Evolutionary conservation across 2,329 filamentous ascomycete genomes (phyloP).

Genomic region (Alternaria sp.): DNA sequence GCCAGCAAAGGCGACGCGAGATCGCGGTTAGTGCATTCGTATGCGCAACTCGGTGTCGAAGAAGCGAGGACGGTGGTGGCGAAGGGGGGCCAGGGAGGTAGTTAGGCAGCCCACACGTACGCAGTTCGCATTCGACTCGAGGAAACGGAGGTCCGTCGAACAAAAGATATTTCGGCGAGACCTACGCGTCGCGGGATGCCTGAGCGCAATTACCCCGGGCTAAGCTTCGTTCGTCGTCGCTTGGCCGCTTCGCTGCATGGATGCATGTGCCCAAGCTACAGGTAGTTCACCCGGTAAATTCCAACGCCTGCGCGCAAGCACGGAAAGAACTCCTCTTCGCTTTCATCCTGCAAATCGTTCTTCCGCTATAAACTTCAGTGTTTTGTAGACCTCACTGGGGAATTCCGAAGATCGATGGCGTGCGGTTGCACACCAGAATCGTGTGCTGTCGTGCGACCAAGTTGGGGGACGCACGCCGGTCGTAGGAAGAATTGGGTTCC

Average conservation of each 20-base stretch:
- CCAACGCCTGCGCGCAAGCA: neutral
- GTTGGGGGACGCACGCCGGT: neutral
- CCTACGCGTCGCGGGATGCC: conserved; percentile 7
- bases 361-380: neutral
- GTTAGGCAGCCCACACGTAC: neutral
- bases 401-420: neutral
- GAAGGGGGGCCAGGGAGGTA: neutral
- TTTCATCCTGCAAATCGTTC: neutral
- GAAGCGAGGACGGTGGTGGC: neutral
- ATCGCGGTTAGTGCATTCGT: neutral
- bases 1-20: neutral
- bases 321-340: neutral
- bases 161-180: neutral
- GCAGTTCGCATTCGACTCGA: neutral
- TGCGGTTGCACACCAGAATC: fast-evolving
- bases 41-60: conserved; percentile 1
- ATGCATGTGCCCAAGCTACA: neutral
- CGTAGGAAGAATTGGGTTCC: neutral
- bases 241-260: neutral
- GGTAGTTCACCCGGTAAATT: neutral
- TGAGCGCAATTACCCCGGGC: neutral
- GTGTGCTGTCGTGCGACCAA: neutral
- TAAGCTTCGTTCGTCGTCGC: neutral
- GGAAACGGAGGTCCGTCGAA: neutral
- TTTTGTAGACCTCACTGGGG: fast-evolving